Evolutionary conservation across 257 asterid genomes (phyloP), one percentile per base, ranked within the genome.

Genomic region (Solanum infundibuliforme): DNA sequence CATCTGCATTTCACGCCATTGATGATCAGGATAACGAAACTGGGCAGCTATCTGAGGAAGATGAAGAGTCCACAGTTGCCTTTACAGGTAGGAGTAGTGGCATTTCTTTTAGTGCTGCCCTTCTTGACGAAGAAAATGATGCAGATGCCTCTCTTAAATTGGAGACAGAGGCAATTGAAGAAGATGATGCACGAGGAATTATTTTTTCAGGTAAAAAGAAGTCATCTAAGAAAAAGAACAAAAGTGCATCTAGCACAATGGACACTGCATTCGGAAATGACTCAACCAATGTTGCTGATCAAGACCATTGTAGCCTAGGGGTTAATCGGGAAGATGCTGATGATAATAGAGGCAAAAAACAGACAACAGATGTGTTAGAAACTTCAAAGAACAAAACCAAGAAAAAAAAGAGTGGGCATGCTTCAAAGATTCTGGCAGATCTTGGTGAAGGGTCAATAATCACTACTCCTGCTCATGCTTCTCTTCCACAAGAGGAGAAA

Each of bases 181-280:
- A 90, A 90, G 94, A 86, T 87, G 95, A 94, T 87, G 87, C 65
- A 9, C 73, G 89, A 1, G 91, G 27, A 23, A 69, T 92, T 89
- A 88, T 86, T 79, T 95, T 97, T 89, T 93, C 98, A 55, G 98
- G 98, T 34, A 96, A 95, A 87, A 96, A 93, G 94, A 97, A 95
- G 89, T 90, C 98, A 7, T 93, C 98, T 72, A 95, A 92, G 91
- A 95, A 95, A 95, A 94, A 93, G 92, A 92, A 86, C 90, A 83
- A 39, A 27, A 87, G 71, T 91, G 89, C 88, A 36, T 88, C 88
- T 83, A 66, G 89, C 88, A 90, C 91, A 12, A 66, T 68, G 31
- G 95, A 89, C 38, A 81, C 76, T 83, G 95, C 87, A 39, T 55
- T 39, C 20, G 87, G 85, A 14, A 94, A 92, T 87, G 86, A 86